A percentile compares a stretch with the other conserved stretches of the same genome.
These are phyloP conservation scores for Aspergillus bridgeri DNA, from an alignment of 495 filamentous ascomycete genomes.

Conservation along the genomic window DNA sequence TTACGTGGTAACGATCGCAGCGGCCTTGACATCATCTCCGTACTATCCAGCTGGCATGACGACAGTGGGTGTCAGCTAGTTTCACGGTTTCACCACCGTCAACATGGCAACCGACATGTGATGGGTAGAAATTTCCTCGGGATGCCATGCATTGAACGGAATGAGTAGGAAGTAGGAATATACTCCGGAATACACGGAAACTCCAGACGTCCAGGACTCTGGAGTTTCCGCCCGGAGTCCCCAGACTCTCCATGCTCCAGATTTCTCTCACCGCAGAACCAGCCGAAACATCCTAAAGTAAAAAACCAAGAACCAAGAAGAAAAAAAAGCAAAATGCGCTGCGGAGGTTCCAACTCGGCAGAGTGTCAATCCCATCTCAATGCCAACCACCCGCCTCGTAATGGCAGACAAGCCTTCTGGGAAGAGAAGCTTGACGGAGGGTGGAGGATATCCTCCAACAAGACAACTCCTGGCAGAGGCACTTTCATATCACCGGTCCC, in stretches of 20 bases:
- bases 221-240: not conserved
- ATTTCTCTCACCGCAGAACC: not conserved
- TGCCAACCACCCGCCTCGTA: slow-evolving; percentile 2
- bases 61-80: not conserved
- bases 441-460: slow-evolving; percentile 7
- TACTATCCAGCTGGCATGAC: not conserved
- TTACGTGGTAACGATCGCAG: not conserved
- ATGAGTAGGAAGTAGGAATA: not conserved
- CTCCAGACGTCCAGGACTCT: too few species aligned
- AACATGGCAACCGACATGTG: not conserved
- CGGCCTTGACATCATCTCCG: not conserved
- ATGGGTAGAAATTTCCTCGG: not conserved
- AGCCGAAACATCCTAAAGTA: not conserved
- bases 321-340: not conserved
- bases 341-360: slow-evolving; percentile 13
- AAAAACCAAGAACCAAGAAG: not conserved
- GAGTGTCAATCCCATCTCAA: not conserved
- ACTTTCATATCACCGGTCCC: not conserved
- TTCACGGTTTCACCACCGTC: not conserved
- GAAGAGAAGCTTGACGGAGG: slow-evolving; percentile 17
- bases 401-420: slow-evolving; percentile 20
- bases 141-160: not conserved
- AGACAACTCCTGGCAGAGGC: slow-evolving; percentile 7
- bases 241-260: slow-evolving; percentile 1
- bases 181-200: not conserved